Evolutionary conservation across 306 rosid genomes (phyloP).

Genomic region (Vigna angularis): DNA sequence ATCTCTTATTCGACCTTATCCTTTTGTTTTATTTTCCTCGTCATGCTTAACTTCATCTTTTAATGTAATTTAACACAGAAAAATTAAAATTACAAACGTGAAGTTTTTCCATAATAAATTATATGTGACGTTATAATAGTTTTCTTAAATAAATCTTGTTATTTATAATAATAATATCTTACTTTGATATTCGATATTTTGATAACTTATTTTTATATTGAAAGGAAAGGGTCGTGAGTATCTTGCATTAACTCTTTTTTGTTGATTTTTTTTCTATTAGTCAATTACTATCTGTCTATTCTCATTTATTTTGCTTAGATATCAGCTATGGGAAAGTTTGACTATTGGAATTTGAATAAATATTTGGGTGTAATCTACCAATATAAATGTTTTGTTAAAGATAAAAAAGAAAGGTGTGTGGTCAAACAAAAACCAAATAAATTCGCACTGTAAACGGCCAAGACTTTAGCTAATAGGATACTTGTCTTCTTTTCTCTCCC

Average conservation of each 20-base stretch:
- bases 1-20: slow-evolving; percentile 11
- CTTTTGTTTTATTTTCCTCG: not conserved
- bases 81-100: not conserved
- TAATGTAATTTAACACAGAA: not conserved
- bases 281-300: not conserved
- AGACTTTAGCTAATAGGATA: slow-evolving; percentile 7
- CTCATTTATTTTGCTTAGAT: slow-evolving; percentile 13
- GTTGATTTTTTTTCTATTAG: no score
- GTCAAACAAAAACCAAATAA: slow-evolving; percentile 31
- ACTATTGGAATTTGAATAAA: not conserved
- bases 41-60: not conserved
- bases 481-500: not conserved
- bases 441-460: slow-evolving; percentile 30
- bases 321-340: slow-evolving; percentile 22
- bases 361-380: slow-evolving; percentile 1
- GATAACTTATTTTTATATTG: not conserved
- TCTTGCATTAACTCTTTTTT: not conserved
- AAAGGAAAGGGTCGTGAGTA: not conserved
- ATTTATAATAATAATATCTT: not conserved
- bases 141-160: no score
- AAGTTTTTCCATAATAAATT: not conserved
- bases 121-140: no score
- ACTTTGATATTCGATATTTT: not conserved
- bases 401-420: not conserved
- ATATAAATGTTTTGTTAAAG: not conserved